phyloP scores from a whole-genome alignment of 345 rosid species.

The Cardamine chenopodiifolia region DNA sequence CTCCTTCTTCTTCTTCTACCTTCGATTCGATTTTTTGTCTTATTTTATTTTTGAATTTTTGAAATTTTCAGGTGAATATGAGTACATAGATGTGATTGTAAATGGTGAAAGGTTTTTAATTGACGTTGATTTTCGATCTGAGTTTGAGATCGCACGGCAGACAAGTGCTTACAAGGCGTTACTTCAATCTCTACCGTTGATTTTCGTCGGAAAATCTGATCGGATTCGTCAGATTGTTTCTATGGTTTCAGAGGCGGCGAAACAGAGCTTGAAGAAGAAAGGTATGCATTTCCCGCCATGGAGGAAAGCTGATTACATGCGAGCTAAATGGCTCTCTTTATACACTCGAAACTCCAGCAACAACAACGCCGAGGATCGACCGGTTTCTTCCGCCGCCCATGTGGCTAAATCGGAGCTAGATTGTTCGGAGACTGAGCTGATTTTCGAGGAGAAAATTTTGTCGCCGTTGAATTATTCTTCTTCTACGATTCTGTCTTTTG shows the following conservation, averaged over 20 bases:
- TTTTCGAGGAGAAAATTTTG: slow-evolving; percentile 52
- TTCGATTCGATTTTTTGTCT: not conserved
- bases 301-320: slow-evolving; percentile 82
- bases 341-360: slow-evolving; percentile 44
- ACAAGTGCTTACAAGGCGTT: slow-evolving; percentile 66
- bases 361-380: slow-evolving; percentile 4
- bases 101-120: slow-evolving; percentile 67
- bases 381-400: slow-evolving; percentile 5
- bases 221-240: slow-evolving; percentile 72
- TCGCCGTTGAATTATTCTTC: slow-evolving; percentile 14
- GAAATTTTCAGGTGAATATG: slow-evolving; percentile 70
- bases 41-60: not conserved
- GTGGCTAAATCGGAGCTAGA: slow-evolving; percentile 26
- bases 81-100: slow-evolving; percentile 76
- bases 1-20: not conserved
- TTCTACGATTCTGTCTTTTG: not conserved
- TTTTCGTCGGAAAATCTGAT: slow-evolving; percentile 81
- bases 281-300: slow-evolving; percentile 92
- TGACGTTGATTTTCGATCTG: slow-evolving; percentile 86
- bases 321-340: slow-evolving; percentile 85
- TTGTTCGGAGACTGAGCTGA: slow-evolving; percentile 54
- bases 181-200: slow-evolving; percentile 70
- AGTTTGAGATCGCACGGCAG: slow-evolving; percentile 88
- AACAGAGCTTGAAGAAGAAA: slow-evolving; percentile 85
- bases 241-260: slow-evolving; percentile 83